Base-by-base conservation (phyloP, 768 basidiomycete species). In the Russula earlei region DNA sequence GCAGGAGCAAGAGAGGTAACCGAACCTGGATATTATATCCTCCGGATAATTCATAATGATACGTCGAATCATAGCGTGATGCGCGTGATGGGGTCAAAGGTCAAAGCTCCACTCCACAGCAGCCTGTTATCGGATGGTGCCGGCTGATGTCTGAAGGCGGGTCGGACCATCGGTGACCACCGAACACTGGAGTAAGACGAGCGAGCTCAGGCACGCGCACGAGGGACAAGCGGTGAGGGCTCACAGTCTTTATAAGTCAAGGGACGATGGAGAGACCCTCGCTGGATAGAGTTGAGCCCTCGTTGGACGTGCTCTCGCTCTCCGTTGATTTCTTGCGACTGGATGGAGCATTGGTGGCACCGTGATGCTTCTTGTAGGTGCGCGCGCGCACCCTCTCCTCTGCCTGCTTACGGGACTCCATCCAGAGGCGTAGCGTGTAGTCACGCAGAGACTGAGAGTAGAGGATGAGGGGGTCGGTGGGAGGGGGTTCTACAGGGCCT, bases 371-470 rank as follows among this genome's bases (percentile, higher is more conserved):
- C 40, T 60, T 63, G 19, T 38, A 45, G 12, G 58, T 51, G 41
- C 63, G 63, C 15, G 56, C 43, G 17, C 64, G 64, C 15, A 62
- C 62, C 50, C 65, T 64, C 59, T 83, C 79, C 64, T 84, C 83
- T 37, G 77, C 78, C 54, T 74, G 65, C 62, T 77, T 76, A 63
- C 82, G 74, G 5, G 83, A 82, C 65, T 85, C 81, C 49, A 79
- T 78, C 83, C 84, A 85, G 48, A 84, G 74, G 40, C 67, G 74
- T 49, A 85, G 75, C 27, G 85, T 86, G 58, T 84, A 85, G 54
- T 83, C 75, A 66, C 85, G 81, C 33, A 87, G 69, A 42, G 82
- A 75, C 62, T 78, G 81, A 17, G 85, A 79, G 64, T 87, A 87
- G 34, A 72, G 72, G 45, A 72, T 65, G 62, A 84, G 56, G 0